A percentile compares a stretch with the other conserved stretches of the same genome.
phyloP scores from a whole-genome alignment of 2,329 filamentous ascomycete genomes.

The Colletotrichum tropicicola region DNA sequence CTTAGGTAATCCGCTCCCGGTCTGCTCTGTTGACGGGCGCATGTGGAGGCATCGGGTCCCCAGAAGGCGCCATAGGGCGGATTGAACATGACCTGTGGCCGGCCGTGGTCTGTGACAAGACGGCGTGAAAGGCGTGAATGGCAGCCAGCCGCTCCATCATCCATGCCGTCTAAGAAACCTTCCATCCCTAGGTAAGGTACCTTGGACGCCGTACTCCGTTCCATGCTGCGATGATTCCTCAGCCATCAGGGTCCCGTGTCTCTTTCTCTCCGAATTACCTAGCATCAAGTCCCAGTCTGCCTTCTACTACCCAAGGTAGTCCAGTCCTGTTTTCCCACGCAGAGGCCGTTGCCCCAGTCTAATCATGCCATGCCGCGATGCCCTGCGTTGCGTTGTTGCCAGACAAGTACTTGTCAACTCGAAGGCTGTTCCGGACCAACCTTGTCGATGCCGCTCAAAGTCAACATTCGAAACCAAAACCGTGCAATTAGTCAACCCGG shows the following conservation, averaged over 20 bases:
- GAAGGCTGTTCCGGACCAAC: not conserved
- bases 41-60: not conserved
- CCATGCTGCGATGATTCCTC: too few relatives aligned
- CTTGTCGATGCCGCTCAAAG: not conserved
- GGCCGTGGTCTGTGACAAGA: not conserved
- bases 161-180: not conserved
- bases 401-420: too few relatives aligned
- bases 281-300: not conserved
- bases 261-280: not conserved
- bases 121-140: slow-evolving; percentile 21
- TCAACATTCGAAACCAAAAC: not conserved
- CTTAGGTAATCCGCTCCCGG: too few relatives aligned
- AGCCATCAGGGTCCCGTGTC: not conserved
- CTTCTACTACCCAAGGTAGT: too few relatives aligned
- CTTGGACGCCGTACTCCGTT: too few relatives aligned
- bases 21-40: too few relatives aligned
- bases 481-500: not conserved
- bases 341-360: not conserved
- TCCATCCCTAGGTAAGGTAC: too few relatives aligned
- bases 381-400: slow-evolving; percentile 1
- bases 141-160: not conserved
- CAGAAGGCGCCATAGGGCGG: slow-evolving; percentile 2
- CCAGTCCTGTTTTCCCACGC: too few relatives aligned
- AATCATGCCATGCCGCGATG: slow-evolving; percentile 7
- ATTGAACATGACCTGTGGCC: slow-evolving; percentile 1